Base-by-base conservation (phyloP, 2,329 filamentous ascomycete species). In the Sordariomycetes sp. region DNA sequence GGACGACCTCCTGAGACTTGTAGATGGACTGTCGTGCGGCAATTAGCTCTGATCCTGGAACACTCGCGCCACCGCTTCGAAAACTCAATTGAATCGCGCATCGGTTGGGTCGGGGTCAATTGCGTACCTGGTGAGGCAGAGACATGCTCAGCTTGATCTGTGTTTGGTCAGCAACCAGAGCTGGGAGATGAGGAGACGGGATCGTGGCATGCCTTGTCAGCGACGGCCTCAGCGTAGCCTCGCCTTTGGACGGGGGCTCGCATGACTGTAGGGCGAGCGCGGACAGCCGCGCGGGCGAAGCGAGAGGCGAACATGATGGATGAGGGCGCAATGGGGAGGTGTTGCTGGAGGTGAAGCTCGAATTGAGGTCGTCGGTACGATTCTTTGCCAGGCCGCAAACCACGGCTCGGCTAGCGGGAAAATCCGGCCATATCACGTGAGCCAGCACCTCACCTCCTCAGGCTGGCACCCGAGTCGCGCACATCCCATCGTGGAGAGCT, bases 91-190 rank as follows among this genome's bases (percentile, higher is more conserved):
- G 18, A n/a, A 18, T 21, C 15, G 21, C 19, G 19, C 12, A 27
- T n/a, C 16, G 11, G 11, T 9, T 15, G 20, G 12, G 8, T 30
- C 29, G 16, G 28, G 9, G 32, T 40, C 21, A 38, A 36, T 32
- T 41, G 57, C 84, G 67, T 86, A 96, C 92, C 87, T 95, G 85
- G 71, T 96, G 90, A 70, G 92, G 92, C 53, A 98, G 84, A 62
- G 85, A 79, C 71, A 98, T 75, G 74, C 86, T 94, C 71, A 98
- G 81, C 81, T 94, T 93, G 76, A 98, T 94, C 77, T 81, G 50
- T 40, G 14, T 38, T 33, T 35, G 38, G 43, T 56, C 46, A 54
- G 30, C 30, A 17, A 26, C 37, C 28, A 33, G 17, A 19, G 23
- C 15, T n/a, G 28, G 32, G 40, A 44, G 30, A 33, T 31, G 40